phyloP scores from a whole-genome alignment of 768 basidiomycete species.

The Naganishia vaughanmartiniae region DNA sequence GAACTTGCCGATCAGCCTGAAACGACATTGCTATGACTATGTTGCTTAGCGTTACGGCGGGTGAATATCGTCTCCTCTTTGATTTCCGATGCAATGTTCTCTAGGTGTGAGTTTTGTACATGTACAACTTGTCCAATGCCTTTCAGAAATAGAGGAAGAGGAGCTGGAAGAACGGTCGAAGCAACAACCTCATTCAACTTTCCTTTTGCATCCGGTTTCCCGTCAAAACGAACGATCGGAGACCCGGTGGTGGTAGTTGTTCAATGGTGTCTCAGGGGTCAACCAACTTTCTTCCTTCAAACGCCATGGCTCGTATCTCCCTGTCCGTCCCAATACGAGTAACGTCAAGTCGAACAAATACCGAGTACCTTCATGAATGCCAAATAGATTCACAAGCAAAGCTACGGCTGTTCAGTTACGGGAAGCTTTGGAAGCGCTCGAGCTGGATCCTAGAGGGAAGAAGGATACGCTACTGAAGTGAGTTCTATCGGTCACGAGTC shows the following conservation, averaged over 20 bases:
- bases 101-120: too few species aligned
- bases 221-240: neutral
- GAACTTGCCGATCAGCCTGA: neutral
- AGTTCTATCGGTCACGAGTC: conserved; percentile 28
- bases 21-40: neutral
- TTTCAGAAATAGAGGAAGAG: neutral
- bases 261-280: neutral
- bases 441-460: conserved; percentile 51
- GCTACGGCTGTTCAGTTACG: conserved; percentile 47
- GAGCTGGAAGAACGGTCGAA: neutral
- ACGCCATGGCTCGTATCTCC: too few species aligned
- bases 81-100: too few species aligned
- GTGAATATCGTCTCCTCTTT: neutral
- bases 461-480: conserved; percentile 52
- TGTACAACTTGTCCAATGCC: too few species aligned
- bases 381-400: conserved; percentile 24
- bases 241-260: neutral
- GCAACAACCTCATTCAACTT: neutral
- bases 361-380: conserved; percentile 17
- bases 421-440: conserved; percentile 42
- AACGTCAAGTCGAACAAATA: too few species aligned
- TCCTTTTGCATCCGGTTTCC: conserved; percentile 14
- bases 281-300: neutral
- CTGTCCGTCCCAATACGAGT: too few species aligned
- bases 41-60: neutral